Evolutionary conservation across 345 rosid species (phyloP).

Genomic region (Psidium friedrichsthalianum): DNA sequence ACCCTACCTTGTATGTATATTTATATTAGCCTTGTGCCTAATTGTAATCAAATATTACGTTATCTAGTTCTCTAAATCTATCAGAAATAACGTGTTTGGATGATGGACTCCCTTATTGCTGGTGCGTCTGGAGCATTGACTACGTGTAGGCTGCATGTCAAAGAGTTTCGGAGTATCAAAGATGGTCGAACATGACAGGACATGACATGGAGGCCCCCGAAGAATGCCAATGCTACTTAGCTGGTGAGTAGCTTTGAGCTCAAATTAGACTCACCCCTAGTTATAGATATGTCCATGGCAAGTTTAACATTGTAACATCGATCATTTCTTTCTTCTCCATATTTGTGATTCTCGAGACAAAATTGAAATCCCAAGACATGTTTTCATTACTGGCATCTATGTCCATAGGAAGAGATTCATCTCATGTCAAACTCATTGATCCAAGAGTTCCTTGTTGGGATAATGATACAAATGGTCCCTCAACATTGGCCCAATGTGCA

Average conservation of each 20-base stretch:
- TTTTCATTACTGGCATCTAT: not conserved
- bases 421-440: not conserved
- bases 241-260: not conserved
- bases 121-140: too few relatives aligned
- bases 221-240: too few relatives aligned
- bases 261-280: not conserved
- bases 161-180: too few relatives aligned
- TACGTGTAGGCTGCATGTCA: too few relatives aligned
- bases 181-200: not conserved
- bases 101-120: too few relatives aligned
- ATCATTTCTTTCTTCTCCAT: not conserved
- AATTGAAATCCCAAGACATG: not conserved
- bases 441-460: not conserved
- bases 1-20: too few relatives aligned
- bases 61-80: too few relatives aligned
- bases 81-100: too few relatives aligned
- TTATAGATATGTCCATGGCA: too few relatives aligned
- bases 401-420: not conserved
- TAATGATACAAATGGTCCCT: not conserved
- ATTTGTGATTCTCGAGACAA: not conserved
- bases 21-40: too few relatives aligned
- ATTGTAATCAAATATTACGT: too few relatives aligned
- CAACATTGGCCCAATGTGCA: not conserved
- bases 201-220: too few relatives aligned
- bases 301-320: not conserved